Conservation (phyloP, 441 rosid genomes). For the Adansonia madagascariensis region DNA sequence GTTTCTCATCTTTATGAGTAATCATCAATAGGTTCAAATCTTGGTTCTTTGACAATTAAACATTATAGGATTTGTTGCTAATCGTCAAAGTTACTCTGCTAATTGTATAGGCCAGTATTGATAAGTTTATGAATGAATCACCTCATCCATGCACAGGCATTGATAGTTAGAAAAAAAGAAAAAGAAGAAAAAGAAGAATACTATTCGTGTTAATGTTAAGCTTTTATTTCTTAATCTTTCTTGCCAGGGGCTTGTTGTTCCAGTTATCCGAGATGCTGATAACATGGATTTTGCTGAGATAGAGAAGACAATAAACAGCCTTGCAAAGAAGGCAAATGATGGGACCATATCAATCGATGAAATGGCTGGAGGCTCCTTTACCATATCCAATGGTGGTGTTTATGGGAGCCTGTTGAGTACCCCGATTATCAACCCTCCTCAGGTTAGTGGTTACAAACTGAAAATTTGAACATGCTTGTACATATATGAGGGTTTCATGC, state of each 20-base stretch:
- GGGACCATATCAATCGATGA: constrained; percentile 93
- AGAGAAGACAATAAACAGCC: constrained; percentile 84
- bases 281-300: constrained; percentile 90
- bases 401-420: constrained; percentile 96
- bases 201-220: not conserved
- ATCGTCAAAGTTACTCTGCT: not conserved
- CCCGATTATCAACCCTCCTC: constrained; percentile 97
- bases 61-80: not conserved
- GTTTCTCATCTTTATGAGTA: not conserved
- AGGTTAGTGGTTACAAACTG: constrained; percentile 49
- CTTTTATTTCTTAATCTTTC: constrained; percentile 7
- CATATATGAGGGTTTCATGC: not conserved
- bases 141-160: no score
- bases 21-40: not conserved
- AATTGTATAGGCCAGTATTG: not conserved
- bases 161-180: no score
- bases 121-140: not conserved
- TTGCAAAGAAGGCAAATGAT: constrained; percentile 91
- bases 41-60: constrained; percentile 11
- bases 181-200: no score
- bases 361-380: constrained; percentile 87
- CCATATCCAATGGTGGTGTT: constrained; percentile 60
- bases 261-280: constrained; percentile 82
- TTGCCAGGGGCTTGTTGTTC: constrained; percentile 90
- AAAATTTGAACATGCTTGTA: not conserved